phyloP scores from a whole-genome alignment of 2,329 filamentous ascomycete species.

The Pseudogymnoascus sp. region DNA sequence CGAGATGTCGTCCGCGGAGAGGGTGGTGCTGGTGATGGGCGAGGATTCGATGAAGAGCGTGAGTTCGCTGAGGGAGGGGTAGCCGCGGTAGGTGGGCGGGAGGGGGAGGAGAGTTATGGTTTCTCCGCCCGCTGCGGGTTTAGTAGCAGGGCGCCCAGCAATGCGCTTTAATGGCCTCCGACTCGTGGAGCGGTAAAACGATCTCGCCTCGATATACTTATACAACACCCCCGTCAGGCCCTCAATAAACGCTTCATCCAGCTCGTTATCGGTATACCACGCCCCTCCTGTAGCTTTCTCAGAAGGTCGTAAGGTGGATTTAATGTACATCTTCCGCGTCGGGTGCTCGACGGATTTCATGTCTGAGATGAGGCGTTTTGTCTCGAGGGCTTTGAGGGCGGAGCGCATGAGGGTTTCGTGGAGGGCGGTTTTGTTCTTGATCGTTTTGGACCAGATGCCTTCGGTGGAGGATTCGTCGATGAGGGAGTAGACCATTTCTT shows the following conservation, averaged over 20 bases:
- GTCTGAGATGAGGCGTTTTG: slow-evolving; percentile 72
- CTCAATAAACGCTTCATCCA: slow-evolving; percentile 83
- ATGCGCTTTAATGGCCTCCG: slow-evolving; percentile 27
- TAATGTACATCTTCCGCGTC: slow-evolving; percentile 93
- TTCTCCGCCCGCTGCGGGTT: slow-evolving; percentile 12
- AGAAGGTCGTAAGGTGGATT: slow-evolving; percentile 71
- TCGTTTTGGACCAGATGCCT: slow-evolving; percentile 84
- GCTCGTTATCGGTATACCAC: slow-evolving; percentile 86
- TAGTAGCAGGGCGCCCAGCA: not conserved
- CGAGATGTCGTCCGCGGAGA: slow-evolving; percentile 68
- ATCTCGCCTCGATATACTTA: slow-evolving; percentile 61
- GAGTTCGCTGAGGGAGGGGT: slow-evolving; percentile 73
- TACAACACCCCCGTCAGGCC: slow-evolving; percentile 66
- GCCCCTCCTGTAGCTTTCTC: slow-evolving; percentile 88
- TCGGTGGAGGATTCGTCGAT: slow-evolving; percentile 80
- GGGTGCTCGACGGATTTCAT: slow-evolving; percentile 90
- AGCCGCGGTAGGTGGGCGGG: slow-evolving; percentile 60
- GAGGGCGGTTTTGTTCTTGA: slow-evolving; percentile 72
- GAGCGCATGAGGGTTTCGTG: slow-evolving; percentile 77
- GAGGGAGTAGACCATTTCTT: slow-evolving; percentile 74
- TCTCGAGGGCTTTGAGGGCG: slow-evolving; percentile 74
- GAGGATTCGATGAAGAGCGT: slow-evolving; percentile 63
- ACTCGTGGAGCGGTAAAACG: slow-evolving; percentile 48
- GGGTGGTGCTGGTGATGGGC: slow-evolving; percentile 61
- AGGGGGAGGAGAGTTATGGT: slow-evolving; percentile 38